A percentile compares a stretch with the other conserved stretches of the same genome.
Evolutionary conservation across 192 early-diverging fungal species (phyloP).

Genomic region (Phycomyces nitens): DNA sequence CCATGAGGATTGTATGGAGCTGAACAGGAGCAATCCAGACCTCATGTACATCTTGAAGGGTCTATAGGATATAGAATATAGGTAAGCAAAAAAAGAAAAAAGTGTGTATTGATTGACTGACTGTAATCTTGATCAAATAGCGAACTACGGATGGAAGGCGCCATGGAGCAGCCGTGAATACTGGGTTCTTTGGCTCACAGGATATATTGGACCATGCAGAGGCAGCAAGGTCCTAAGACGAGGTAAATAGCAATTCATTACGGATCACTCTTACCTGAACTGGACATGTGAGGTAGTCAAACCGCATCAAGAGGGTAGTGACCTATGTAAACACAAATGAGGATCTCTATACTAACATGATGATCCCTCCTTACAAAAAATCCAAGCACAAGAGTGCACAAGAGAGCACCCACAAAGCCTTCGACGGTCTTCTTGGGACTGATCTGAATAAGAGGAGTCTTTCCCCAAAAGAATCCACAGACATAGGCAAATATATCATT

Average conservation of each 20-base stretch:
- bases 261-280: constrained; percentile 46
- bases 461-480: constrained; percentile 94
- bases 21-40: constrained; percentile 81
- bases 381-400: constrained; percentile 85
- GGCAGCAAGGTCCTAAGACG: constrained; percentile 39
- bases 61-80: constrained; percentile 1
- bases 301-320: constrained; percentile 47
- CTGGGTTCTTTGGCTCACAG: constrained; percentile 55
- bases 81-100: neutral
- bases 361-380: constrained; percentile 58
- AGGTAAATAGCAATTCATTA: neutral
- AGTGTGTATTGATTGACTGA: neutral
- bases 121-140: constrained; percentile 12
- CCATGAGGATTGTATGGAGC: constrained; percentile 83
- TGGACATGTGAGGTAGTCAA: constrained; percentile 58
- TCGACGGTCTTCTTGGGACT: constrained; percentile 98
- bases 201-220: constrained; percentile 48
- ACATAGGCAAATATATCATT: constrained; percentile 97
- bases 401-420: constrained; percentile 88
- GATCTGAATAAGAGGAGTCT: constrained; percentile 86
- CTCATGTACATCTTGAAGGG: constrained; percentile 37
- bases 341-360: neutral
- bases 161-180: constrained; percentile 45
- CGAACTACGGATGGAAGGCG: constrained; percentile 12
- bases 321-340: constrained; percentile 27